Evolutionary conservation across 352 stramenopile genomes (phyloP), one percentile per base, ranked within the genome.

Genomic region (Globisporangium radiosum): DNA sequence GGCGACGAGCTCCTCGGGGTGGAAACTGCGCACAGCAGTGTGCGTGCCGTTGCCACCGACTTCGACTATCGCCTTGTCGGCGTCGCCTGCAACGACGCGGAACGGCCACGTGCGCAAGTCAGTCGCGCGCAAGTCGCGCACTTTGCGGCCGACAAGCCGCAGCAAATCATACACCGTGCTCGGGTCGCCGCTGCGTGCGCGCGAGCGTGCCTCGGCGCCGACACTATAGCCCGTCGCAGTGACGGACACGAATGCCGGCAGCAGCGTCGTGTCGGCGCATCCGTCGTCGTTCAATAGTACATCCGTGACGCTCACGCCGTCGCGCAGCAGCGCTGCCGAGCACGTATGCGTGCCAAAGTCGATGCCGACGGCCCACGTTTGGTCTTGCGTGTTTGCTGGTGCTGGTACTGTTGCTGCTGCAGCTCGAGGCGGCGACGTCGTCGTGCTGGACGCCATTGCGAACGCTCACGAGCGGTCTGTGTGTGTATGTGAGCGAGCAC

Each of bases 1-100:
- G 4, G 73, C 73, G 25, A 71, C 53, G n/a, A 85, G 25, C 63
- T 85, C 71, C 49, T 85, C 76, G 0, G 76, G 76, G 13, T 69
- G 70, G 19, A 59, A 54, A 8, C 52, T 52, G 39, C 56, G 52
- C 11, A 37, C 10, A 33, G 11, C 10, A 49, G 8, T 52, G 9
- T 36, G 37, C 7, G 25, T 47, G 5, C 45, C 52, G 15, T 39
- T 52, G 38, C 13, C 52, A 1, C 42, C 13, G 14, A 68, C 68
- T 48, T 77, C 71, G 0, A 85, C 44, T 0, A 80, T 39, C 5
- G 54, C 73, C 56, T 79, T 82, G 14, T 57, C 73, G 42, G 47
- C 58, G 14, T 61, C 43, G 3, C 67, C 73, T 4, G 59, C 13
- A 7, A 57, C 64, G 13, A 80, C 54, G 1, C 44, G 39, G 55